phyloP scores from a whole-genome alignment of 257 asterid species.

The Solanum pennellii region DNA sequence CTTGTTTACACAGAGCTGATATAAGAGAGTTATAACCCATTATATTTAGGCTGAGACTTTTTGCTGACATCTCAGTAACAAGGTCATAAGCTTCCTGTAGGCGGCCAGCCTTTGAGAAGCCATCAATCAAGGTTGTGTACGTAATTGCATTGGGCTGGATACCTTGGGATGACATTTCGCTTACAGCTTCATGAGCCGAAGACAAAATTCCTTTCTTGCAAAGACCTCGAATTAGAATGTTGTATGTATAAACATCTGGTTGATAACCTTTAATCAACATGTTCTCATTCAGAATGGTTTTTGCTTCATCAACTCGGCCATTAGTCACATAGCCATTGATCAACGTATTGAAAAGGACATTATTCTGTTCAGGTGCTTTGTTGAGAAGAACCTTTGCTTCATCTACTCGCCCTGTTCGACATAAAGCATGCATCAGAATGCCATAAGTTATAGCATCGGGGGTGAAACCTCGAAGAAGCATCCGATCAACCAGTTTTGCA shows the following conservation, averaged over 20 bases:
- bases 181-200: constrained; percentile 45
- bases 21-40: constrained; percentile 75
- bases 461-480: constrained; percentile 57
- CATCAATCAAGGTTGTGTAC: constrained; percentile 68
- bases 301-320: constrained; percentile 65
- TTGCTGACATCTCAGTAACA: constrained; percentile 47
- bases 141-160: constrained; percentile 55
- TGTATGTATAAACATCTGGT: constrained; percentile 74
- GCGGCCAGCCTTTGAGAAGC: constrained; percentile 61
- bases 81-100: constrained; percentile 49
- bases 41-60: constrained; percentile 47
- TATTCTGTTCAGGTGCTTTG: constrained; percentile 53
- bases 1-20: constrained; percentile 63
- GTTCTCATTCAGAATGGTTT: constrained; percentile 34
- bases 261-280: constrained; percentile 27
- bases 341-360: constrained; percentile 50
- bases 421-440: constrained; percentile 63
- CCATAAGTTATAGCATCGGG: constrained; percentile 84
- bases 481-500: constrained; percentile 80
- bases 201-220: constrained; percentile 56
- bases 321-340: constrained; percentile 48
- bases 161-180: constrained; percentile 38
- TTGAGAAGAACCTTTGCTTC: constrained; percentile 50
- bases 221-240: constrained; percentile 66
- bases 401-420: constrained; percentile 57